Evolutionary conservation across 495 filamentous ascomycete species (phyloP), one percentile per base, ranked within the genome.

Genomic region (Podospora pseudoanserina): DNA sequence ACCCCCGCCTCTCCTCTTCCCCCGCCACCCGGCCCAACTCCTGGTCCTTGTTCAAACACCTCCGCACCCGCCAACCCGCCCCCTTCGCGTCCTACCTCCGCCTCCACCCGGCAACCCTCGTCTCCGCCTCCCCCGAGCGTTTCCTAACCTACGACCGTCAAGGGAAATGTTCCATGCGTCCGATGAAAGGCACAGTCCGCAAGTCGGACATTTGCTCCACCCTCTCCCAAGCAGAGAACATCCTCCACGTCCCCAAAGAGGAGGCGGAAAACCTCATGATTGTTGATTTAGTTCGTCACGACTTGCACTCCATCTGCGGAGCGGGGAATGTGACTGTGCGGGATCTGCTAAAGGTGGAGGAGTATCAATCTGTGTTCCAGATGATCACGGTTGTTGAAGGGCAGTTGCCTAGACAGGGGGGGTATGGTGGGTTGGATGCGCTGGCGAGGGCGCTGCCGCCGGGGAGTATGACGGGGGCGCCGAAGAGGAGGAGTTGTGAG

Each of bases 191-290:
- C 28, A 99, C 95, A 0, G 92, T 97, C 49, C 86, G 86, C 63
- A 96, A 95, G 74, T 84, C 85, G 0, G 75, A 82, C 34, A 77
- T 77, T 18, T 80, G 82, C 0, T 62, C 77, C 0, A 94, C 90
- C 1, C 80, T 89, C 56, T 85, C 81, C 15, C 82, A 90, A 70
- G 94, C 94, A 16, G 87, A 86, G 54, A 76, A 77, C 54, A 86
- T 93, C 67, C 85, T 97, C 4, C 83, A 88, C 62, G 85, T 90
- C 1, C 88, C 89, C 15, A 99, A 99, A 75, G 95, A 97, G 74
- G 89, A 89, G 72, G 94, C 95, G 15, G 95, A 99, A 79, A 97
- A 97, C 73, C 86, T 99, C 6, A 99, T 99, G 95, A 97, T 99
- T 68, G 93, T 97, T 1, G 95, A 97, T 79, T 82, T 99, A 5